Percentiles rank a stretch among this genome's conserved stretches.
These are phyloP conservation scores for Novymonas esmeraldas DNA, from an alignment of 208 protist species.

Conservation along the genomic window DNA sequence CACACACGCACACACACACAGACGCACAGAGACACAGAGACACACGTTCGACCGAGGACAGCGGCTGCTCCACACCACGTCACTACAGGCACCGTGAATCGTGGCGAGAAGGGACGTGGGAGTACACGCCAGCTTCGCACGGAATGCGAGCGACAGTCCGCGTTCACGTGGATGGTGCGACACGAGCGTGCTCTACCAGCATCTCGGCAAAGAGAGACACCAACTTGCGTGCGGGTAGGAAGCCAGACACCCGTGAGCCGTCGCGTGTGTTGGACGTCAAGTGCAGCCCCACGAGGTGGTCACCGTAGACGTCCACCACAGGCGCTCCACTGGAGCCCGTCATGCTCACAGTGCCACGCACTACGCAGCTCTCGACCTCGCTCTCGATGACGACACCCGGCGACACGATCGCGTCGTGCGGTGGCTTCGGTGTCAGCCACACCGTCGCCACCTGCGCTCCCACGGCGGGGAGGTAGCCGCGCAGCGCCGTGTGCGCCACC, in stretches of 20 bases:
- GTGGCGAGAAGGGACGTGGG: too few relatives aligned
- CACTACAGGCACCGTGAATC: too few relatives aligned
- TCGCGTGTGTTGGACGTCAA: conserved; percentile 81
- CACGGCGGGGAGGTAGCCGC: conserved; percentile 64
- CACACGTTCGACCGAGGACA: too few relatives aligned
- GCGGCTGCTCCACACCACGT: too few relatives aligned
- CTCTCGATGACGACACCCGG: conserved; percentile 83
- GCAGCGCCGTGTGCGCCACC: conserved; percentile 37
- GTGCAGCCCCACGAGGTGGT: conserved; percentile 82
- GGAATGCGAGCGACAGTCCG: too few relatives aligned
- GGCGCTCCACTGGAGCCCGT: conserved; percentile 84
- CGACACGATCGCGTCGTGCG: conserved; percentile 76
- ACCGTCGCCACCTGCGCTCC: conserved; percentile 69
- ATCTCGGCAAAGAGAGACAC: conserved; percentile 75
- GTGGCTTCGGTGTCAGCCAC: conserved; percentile 78
- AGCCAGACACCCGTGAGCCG: conserved; percentile 81
- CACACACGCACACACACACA: too few relatives aligned
- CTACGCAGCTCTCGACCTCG: conserved; percentile 44
- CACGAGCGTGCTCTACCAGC: conserved; percentile 46
- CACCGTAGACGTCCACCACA: conserved; percentile 80
- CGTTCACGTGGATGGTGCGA: not conserved
- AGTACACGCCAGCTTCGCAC: too few relatives aligned
- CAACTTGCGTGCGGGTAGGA: conserved; percentile 75
- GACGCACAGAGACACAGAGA: too few relatives aligned
- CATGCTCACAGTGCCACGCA: conserved; percentile 77